These are phyloP conservation scores for Coniosporium apollinis DNA, from an alignment of 495 filamentous ascomycete genomes.

Conservation along the genomic window DNA sequence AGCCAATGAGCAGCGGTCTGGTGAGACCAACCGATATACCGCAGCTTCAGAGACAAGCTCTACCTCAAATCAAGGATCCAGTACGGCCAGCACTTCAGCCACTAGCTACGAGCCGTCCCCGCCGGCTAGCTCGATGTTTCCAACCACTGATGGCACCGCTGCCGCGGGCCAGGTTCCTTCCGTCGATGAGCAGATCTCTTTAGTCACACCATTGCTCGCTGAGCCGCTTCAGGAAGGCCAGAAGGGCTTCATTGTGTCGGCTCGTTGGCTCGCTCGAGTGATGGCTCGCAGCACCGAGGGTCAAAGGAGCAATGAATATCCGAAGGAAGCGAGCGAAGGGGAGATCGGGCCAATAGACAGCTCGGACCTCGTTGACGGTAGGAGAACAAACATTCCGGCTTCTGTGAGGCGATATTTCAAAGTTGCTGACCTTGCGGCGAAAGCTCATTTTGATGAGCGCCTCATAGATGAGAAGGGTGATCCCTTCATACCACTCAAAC, in stretches of 20 bases:
- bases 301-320: slow-evolving; percentile 29
- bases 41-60: too few species aligned
- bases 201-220: slow-evolving; percentile 40
- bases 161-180: slow-evolving; percentile 35
- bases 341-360: slow-evolving; percentile 78
- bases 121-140: too few species aligned
- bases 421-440: neutral
- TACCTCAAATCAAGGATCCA: slow-evolving; percentile 1
- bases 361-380: slow-evolving; percentile 31
- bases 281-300: slow-evolving; percentile 44
- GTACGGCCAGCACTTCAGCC: slow-evolving; percentile 3
- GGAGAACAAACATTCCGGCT: slow-evolving; percentile 10
- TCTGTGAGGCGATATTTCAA: neutral
- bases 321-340: slow-evolving; percentile 44
- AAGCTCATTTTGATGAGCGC: slow-evolving; percentile 10
- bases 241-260: slow-evolving; percentile 63
- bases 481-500: slow-evolving; percentile 59
- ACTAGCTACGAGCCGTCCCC: slow-evolving; percentile 6
- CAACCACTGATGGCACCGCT: too few species aligned
- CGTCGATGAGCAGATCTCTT: slow-evolving; percentile 63
- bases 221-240: slow-evolving; percentile 45
- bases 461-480: slow-evolving; percentile 38
- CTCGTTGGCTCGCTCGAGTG: slow-evolving; percentile 61
- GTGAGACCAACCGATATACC: too few species aligned
- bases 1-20: too few species aligned